Evolutionary conservation across 768 basidiomycete genomes (phyloP).

Genomic region (Saitozyma podzolica): DNA sequence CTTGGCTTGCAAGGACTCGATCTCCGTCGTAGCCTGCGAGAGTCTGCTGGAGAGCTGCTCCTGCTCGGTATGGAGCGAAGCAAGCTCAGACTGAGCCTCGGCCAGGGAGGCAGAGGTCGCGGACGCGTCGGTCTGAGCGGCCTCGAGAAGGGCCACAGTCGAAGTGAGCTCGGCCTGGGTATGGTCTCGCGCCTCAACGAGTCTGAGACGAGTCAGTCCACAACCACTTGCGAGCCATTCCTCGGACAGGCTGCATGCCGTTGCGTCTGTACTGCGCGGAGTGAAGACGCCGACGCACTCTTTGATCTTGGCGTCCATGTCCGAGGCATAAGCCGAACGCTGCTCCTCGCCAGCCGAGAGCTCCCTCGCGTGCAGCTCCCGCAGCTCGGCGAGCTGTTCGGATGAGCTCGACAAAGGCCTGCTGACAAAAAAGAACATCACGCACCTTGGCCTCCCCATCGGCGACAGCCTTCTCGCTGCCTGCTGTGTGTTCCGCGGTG

Average conservation of each 20-base stretch:
- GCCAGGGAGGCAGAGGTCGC: too few species aligned
- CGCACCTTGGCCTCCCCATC: slow-evolving; percentile 11
- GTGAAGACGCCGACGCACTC: slow-evolving; percentile 12
- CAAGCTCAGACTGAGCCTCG: too few species aligned
- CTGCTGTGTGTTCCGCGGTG: neutral
- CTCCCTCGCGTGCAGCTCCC: slow-evolving; percentile 16
- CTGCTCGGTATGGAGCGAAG: too few species aligned
- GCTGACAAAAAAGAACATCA: neutral
- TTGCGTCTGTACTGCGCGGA: neutral
- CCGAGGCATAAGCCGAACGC: slow-evolving; percentile 5
- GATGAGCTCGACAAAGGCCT: neutral
- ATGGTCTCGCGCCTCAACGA: too few species aligned
- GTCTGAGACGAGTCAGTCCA: too few species aligned
- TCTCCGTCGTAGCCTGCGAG: too few species aligned
- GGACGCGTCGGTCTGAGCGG: too few species aligned
- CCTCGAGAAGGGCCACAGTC: too few species aligned
- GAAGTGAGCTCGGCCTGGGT: too few species aligned
- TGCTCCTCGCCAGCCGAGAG: slow-evolving; percentile 19
- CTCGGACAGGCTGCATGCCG: too few species aligned
- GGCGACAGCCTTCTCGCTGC: neutral
- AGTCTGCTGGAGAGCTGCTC: too few species aligned
- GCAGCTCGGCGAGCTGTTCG: slow-evolving; percentile 14
- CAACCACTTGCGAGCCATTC: too few species aligned
- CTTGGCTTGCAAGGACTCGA: neutral
- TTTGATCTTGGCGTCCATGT: slow-evolving; percentile 12